Base-by-base conservation (phyloP, 257 asterid species). In the Solanum tarapatanum region DNA sequence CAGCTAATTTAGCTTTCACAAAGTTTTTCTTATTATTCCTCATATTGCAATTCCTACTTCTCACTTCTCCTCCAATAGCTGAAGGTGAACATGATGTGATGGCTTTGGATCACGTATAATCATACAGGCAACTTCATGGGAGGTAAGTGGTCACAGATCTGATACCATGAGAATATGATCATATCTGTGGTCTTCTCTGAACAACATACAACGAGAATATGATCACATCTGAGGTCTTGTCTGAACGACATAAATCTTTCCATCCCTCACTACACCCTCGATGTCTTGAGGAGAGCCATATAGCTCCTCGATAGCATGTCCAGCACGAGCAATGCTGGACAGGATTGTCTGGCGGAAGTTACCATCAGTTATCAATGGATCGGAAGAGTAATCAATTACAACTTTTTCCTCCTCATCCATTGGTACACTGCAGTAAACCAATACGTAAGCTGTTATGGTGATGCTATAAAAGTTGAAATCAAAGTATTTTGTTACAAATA, bases 221-320 rank as follows among this genome's bases (percentile, higher is more conserved):
- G 85, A 88, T 95, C 93, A 97, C 97, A 96, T 92, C 85, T 95
- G 99, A 3, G 99, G 99, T 88, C 99, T 94, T 74, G 99, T 97
- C 93, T 97, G 99, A 90, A 97, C 99, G 33, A 97, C 98, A 64
- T 94, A 97, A 41, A 97, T 91, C 86, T 96, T 91, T 8, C 99
- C 99, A 26, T 96, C 99, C 91, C 91, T 93, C 73, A 97, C 98
- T 9, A 93, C 99, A 60, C 99, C 99, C 91, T 97, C 99, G 48
- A 96, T 96, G 87, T 95, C 99, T 90, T 97, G 99, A 75, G 99
- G 93, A 79, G 98, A 92, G 55, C 99, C 97, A 41, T 94, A 94
- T 28, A 97, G 92, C 85, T 93, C 96, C 93, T 97, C 99, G 23
- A 97, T 95, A 12, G 95, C 96, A 83, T 60, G 92, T 84, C 98